Conservation (phyloP, 345 rosid genomes). For the Noccaea bulbosa region DNA sequence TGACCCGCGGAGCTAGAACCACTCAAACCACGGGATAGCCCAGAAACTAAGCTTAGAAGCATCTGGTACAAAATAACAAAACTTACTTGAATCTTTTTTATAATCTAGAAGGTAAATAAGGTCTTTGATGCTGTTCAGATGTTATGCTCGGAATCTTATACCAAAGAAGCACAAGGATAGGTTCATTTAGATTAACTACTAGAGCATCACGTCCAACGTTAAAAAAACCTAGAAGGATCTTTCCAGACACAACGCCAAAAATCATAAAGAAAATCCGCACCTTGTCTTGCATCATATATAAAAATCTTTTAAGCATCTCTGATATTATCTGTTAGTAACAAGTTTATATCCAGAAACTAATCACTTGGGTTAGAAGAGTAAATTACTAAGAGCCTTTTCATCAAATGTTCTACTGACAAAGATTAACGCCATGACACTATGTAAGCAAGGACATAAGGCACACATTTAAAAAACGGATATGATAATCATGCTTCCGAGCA, state of each 20-base stretch:
- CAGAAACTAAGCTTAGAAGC: conserved; percentile 56
- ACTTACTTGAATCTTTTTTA: conserved; percentile 27
- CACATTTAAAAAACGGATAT: conserved; percentile 9
- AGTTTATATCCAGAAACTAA: conserved; percentile 28
- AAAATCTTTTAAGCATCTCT: conserved; percentile 25
- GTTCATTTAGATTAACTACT: conserved; percentile 21
- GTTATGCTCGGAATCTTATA: conserved; percentile 24
- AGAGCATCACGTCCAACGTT: conserved; percentile 28
- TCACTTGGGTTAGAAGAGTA: conserved; percentile 20
- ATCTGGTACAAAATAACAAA: conserved; percentile 59
- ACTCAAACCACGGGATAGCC: conserved; percentile 48
- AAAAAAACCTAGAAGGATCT: conserved; percentile 25
- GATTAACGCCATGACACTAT: conserved; percentile 16
- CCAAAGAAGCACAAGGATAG: conserved; percentile 16
- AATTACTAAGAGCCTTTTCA: conserved; percentile 1
- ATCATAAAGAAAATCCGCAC: conserved; percentile 15
- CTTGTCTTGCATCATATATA: conserved; percentile 24
- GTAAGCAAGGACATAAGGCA: conserved; percentile 31
- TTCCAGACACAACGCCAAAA: conserved; percentile 13
- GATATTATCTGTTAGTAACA: conserved; percentile 11
- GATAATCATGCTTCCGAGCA: conserved; percentile 22
- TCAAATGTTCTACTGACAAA: conserved; percentile 21
- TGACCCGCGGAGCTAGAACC: conserved; percentile 44
- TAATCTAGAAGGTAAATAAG: conserved; percentile 14
- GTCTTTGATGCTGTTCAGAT: conserved; percentile 29